Conservation (phyloP, 2,329 filamentous ascomycete species). For the Penicillium brevicompactum region DNA sequence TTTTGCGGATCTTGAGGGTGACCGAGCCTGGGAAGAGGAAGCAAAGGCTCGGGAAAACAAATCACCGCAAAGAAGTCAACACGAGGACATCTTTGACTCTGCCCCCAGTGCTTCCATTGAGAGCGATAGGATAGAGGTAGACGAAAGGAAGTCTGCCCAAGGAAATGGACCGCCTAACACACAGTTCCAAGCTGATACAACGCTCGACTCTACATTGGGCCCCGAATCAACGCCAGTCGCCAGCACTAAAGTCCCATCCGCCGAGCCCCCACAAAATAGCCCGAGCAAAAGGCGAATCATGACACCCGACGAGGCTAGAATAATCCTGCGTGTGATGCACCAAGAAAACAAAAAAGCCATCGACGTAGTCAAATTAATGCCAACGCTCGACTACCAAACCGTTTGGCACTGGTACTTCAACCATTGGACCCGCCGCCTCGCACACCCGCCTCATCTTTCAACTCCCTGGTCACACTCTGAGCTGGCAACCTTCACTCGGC, state of each 20-base stretch:
- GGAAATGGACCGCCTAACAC: neutral
- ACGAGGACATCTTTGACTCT: no score
- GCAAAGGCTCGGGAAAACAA: no score
- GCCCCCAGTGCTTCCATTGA: neutral
- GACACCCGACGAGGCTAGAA: conserved; percentile 35
- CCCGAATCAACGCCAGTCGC: conserved; percentile 5
- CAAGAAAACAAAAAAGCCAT: conserved; percentile 31
- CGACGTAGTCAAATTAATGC: conserved; percentile 32
- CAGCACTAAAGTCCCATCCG: neutral
- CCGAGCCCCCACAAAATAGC: conserved; percentile 9
- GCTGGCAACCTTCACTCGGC: conserved; percentile 23
- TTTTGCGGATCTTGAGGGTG: no score
- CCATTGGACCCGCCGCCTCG: conserved; percentile 33
- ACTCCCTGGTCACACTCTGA: conserved; percentile 34
- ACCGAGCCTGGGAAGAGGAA: no score
- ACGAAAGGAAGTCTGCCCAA: neutral
- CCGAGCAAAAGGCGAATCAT: conserved; percentile 24
- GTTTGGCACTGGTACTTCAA: conserved; percentile 29
- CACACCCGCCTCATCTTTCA: conserved; percentile 29
- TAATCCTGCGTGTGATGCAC: conserved; percentile 34
- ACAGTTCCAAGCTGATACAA: neutral
- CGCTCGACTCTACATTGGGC: conserved; percentile 1
- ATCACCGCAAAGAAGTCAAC: no score
- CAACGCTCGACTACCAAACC: conserved; percentile 22
- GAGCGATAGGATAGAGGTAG: neutral